Evolutionary conservation across 225 moss, liverwort and hornwort species (phyloP).

Genomic region (Marchantia polymorpha): DNA sequence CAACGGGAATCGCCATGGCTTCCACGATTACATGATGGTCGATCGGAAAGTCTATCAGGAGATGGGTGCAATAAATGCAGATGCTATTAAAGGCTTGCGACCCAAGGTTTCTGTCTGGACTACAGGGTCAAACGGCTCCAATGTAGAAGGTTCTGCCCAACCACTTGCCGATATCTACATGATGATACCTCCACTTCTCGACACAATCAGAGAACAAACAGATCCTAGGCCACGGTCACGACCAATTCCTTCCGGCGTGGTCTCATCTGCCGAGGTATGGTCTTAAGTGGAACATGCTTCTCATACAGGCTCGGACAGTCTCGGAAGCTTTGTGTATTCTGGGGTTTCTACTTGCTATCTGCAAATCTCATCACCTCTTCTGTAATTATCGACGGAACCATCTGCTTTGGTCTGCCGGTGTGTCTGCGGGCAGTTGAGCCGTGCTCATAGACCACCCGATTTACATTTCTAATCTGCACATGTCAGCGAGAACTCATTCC

Average conservation of each 20-base stretch:
- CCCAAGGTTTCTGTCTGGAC: conserved; percentile 53
- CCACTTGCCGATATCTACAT: conserved; percentile 30
- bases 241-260: background rate
- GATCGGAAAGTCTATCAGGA: conserved; percentile 52
- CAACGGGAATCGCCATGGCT: conserved; percentile 29
- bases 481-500: too few relatives aligned
- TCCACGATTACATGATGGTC: conserved; percentile 46
- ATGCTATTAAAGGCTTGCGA: conserved; percentile 40
- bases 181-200: conserved; percentile 38
- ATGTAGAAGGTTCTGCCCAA: conserved; percentile 14
- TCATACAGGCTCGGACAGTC: background rate
- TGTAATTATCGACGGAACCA: too few relatives aligned
- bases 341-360: background rate
- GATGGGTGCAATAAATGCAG: conserved; percentile 51
- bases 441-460: too few relatives aligned
- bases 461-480: too few relatives aligned
- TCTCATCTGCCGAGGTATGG: conserved; percentile 2
- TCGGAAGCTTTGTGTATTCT: background rate
- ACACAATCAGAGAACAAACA: conserved; percentile 33
- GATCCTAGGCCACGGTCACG: background rate
- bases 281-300: background rate
- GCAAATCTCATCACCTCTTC: too few relatives aligned
- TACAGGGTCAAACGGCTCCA: conserved; percentile 9
- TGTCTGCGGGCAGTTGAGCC: too few relatives aligned
- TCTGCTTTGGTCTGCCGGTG: too few relatives aligned